Evolutionary conservation across 2,329 filamentous ascomycete species (phyloP), one percentile per base, ranked within the genome.

Genomic region (Colletotrichum sp.): DNA sequence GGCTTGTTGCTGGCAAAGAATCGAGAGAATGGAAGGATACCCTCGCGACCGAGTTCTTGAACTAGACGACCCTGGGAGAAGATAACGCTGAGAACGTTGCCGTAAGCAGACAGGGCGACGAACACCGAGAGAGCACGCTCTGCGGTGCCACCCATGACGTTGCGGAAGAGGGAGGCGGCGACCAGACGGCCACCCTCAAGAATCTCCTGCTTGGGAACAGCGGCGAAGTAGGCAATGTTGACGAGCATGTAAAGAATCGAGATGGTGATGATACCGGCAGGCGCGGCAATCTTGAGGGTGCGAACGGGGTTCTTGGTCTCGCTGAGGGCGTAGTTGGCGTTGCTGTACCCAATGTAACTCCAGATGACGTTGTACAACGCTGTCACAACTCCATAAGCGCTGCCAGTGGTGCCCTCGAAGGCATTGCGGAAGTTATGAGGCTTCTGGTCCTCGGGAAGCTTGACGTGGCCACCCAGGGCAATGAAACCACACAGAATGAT

Each of bases 281-380:
- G 90, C 1, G 90, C 92, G n/a, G 92, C 92, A 63, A 91, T 89
- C 82, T 91, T 92, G 74, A 94, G 87, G 0, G 92, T 94, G 28
- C 87, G 87, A 7, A 92, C 89, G 0, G 92, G 92, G 82, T 93
- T 90, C 81, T 89, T 91, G 62, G 91, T 93, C 85, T 94, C 93
- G 80, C 88, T 90, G 36, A 92, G 85, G 61, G 88, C 91, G 79
- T 94, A 93, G 84, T 93, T 93, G 81, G 91, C 92, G 81, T 93
- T 94, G 84, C 87, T 90, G 86, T 92, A 93, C 28, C 92, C 92
- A 77, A 93, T 89, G 79, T 92, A 94, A 75, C 89, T 92, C 89
- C 92, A 94, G 79, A 94, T 92, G 76, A 94, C 92, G 78, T 94
- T 94, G 86, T 93, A 94, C 0, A 94, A 84, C 0, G 93, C 92